Conservation (phyloP, 1,284 basidiomycete species). For the Sanghuangporus sanghuang region DNA sequence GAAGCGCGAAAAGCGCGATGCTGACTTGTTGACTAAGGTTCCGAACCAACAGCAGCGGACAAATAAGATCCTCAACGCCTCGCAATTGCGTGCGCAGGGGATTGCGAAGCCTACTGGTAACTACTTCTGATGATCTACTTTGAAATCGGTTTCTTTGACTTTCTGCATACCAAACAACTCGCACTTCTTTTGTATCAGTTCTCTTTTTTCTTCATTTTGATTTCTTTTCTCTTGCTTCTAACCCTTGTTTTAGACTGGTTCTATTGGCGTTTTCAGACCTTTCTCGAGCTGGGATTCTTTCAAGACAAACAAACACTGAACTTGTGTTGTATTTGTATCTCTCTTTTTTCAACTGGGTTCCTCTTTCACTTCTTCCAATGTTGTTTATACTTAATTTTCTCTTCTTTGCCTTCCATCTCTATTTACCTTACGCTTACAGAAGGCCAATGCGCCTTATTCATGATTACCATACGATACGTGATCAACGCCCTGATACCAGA, state of each 20-base stretch:
- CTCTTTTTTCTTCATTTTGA: not conserved
- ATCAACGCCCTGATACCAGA: too few species aligned
- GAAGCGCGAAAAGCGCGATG: slow-evolving; percentile 1
- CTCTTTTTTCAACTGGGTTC: too few species aligned
- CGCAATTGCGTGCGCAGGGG: slow-evolving; percentile 6
- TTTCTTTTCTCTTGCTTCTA: not conserved
- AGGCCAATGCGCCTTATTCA: too few species aligned
- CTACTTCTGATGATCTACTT: not conserved
- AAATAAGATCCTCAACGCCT: not conserved
- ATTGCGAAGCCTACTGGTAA: slow-evolving; percentile 1
- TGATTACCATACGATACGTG: too few species aligned
- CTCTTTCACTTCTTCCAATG: too few species aligned
- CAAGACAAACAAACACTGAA: too few species aligned
- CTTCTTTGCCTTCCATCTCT: too few species aligned
- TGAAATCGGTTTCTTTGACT: not conserved
- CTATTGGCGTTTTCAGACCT: too few species aligned
- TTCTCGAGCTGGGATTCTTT: too few species aligned
- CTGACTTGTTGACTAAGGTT: not conserved
- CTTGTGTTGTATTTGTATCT: too few species aligned
- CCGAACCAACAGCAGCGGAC: not conserved
- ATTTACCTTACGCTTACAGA: too few species aligned
- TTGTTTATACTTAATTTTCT: too few species aligned
- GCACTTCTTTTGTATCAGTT: not conserved
- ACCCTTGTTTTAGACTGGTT: not conserved
- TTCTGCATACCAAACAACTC: not conserved